Evolutionary conservation across 805 yeast species (phyloP).

Genomic region (Saturnispora ahearnii): DNA sequence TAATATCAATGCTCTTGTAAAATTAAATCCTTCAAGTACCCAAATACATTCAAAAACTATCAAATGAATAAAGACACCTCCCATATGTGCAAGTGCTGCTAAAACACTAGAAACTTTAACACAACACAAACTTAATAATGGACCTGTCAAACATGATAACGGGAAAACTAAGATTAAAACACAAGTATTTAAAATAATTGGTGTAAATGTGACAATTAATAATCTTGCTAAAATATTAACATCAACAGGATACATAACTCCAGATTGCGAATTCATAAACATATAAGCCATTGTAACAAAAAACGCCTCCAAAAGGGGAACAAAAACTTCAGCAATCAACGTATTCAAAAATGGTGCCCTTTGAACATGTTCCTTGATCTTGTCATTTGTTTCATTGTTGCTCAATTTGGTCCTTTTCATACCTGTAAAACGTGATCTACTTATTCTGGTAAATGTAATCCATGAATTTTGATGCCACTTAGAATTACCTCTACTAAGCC

Average conservation of each 20-base stretch:
- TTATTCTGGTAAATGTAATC: conserved; percentile 63
- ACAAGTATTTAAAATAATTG: conserved; percentile 35
- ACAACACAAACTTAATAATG: conserved; percentile 29
- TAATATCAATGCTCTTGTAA: conserved; percentile 32
- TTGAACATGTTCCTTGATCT: conserved; percentile 37
- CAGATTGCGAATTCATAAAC: conserved; percentile 81
- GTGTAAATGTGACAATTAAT: conserved; percentile 40
- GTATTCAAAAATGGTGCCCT: conserved; percentile 74
- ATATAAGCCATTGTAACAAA: conserved; percentile 64
- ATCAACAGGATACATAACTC: conserved; percentile 46
- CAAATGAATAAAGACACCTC: conserved; percentile 29
- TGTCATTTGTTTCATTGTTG: conserved; percentile 50
- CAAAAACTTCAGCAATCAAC: conserved; percentile 68
- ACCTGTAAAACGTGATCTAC: conserved; percentile 88
- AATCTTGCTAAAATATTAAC: conserved; percentile 58
- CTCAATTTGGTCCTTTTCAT: conserved; percentile 72
- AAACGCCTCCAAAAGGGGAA: conserved; percentile 62
- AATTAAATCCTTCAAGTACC: conserved; percentile 35
- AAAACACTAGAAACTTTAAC: conserved; percentile 28
- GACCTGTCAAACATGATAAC: conserved; percentile 32
- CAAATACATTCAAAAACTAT: conserved; percentile 30
- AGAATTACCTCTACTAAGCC: conserved; percentile 78
- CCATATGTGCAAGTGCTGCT: conserved; percentile 34
- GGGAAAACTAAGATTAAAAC: conserved; percentile 28
- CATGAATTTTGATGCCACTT: conserved; percentile 65